A percentile compares a stretch with the other conserved stretches of the same genome.
phyloP scores from a whole-genome alignment of 176 grass and related monocot genomes.

The Phoenix roebelenii region DNA sequence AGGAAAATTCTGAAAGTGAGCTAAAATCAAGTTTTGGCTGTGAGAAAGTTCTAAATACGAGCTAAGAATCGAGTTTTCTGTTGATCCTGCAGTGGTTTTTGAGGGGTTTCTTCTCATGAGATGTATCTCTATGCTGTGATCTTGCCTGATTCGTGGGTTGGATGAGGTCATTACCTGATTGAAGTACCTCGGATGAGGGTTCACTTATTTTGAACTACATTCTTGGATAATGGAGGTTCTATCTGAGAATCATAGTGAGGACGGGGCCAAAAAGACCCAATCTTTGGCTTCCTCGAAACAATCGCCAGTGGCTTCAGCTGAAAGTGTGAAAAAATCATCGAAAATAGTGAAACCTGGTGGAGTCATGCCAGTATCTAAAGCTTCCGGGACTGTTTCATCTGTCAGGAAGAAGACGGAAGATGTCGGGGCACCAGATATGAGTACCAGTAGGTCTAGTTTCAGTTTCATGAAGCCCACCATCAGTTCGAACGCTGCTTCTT shows the following conservation, averaged over 20 bases:
- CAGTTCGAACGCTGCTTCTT: constrained; percentile 10
- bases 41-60: no score
- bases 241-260: not conserved
- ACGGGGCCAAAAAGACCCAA: not conserved
- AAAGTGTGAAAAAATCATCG: not conserved
- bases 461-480: constrained; percentile 23
- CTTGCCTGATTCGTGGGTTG: no score
- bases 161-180: no score
- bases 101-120: no score
- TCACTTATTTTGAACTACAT: not conserved
- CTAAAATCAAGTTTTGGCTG: no score
- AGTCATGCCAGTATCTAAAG: constrained; percentile 9
- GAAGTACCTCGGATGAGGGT: not conserved
- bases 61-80: no score
- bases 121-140: no score
- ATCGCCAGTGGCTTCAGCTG: constrained; percentile 2
- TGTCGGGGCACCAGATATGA: not conserved
- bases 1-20: no score
- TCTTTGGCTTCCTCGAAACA: not conserved
- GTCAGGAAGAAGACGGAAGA: constrained; percentile 29
- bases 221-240: constrained; percentile 34
- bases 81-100: no score
- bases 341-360: constrained; percentile 22
- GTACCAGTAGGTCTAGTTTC: constrained; percentile 10
- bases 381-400: constrained; percentile 21